Conservation (phyloP, 2,329 filamentous ascomycete genomes). For the Beauveria bassiana region DNA sequence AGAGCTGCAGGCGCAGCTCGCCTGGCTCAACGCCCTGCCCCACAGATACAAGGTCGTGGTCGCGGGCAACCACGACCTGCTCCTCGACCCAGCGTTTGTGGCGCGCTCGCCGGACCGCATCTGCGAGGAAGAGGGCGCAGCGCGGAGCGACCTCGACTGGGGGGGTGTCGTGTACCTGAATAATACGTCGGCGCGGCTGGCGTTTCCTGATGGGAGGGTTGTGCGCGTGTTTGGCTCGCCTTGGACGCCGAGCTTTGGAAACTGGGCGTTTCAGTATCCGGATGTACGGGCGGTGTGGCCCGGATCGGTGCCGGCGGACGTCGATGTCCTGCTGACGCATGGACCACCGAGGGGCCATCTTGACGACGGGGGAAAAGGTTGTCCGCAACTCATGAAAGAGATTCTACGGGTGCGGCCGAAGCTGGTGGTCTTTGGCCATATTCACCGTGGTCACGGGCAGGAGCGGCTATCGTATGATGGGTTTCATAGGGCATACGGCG, state of each 20-base stretch:
- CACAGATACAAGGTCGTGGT: constrained; percentile 37
- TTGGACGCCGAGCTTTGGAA: constrained; percentile 23
- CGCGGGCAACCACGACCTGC: constrained; percentile 38
- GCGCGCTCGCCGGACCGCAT: constrained; percentile 1
- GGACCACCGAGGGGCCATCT: constrained; percentile 27
- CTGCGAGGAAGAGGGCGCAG: constrained; percentile 9
- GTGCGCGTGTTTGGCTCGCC: constrained; percentile 30
- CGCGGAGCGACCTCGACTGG: constrained; percentile 21
- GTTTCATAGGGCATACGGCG: constrained; percentile 20
- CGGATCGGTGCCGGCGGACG: constrained; percentile 17
- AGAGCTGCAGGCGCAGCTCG: constrained; percentile 30
- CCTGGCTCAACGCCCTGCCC: constrained; percentile 32
- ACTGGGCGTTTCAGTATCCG: constrained; percentile 35
- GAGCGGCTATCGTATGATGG: constrained; percentile 20
- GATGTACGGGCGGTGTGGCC: constrained; percentile 19
- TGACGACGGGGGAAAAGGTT: constrained; percentile 26
- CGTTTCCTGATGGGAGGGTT: constrained; percentile 19
- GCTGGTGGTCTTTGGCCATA: constrained; percentile 32
- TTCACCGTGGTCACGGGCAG: constrained; percentile 26
- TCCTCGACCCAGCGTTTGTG: constrained; percentile 19
- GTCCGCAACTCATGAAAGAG: constrained; percentile 22
- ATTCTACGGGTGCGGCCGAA: constrained; percentile 24
- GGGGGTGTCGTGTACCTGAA: constrained; percentile 26
- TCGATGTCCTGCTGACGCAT: constrained; percentile 32
- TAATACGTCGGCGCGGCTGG: constrained; percentile 19